A percentile compares a stretch with the other conserved stretches of the same genome.
phyloP scores from a whole-genome alignment of 2,329 filamentous ascomycete species.

The Didymella pomorum region DNA sequence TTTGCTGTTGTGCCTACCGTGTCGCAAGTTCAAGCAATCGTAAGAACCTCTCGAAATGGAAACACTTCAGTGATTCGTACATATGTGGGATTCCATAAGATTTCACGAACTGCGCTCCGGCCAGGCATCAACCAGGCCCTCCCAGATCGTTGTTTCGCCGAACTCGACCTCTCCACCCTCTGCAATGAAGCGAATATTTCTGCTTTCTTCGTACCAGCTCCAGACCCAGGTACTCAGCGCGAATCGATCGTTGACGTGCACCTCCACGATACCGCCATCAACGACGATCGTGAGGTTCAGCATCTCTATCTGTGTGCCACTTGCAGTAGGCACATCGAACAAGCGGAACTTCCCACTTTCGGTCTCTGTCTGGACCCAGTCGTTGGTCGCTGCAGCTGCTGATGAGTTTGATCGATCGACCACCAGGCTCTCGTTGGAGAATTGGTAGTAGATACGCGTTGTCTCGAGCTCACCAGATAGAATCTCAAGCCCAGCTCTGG shows the following conservation, averaged over 20 bases:
- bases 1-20: too few species aligned
- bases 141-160: conserved; percentile 36
- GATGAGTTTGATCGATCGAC: conserved; percentile 55
- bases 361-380: conserved; percentile 50
- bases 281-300: conserved; percentile 55
- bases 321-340: conserved; percentile 50
- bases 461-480: conserved; percentile 52
- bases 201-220: conserved; percentile 42
- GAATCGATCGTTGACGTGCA: conserved; percentile 55
- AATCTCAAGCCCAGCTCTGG: conserved; percentile 55
- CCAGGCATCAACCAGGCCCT: conserved; percentile 28
- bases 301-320: conserved; percentile 45
- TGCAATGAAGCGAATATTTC: conserved; percentile 29
- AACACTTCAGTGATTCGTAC: too few species aligned
- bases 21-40: too few species aligned
- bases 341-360: conserved; percentile 53
- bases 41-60: too few species aligned
- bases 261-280: conserved; percentile 47
- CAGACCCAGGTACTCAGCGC: conserved; percentile 55
- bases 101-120: conserved; percentile 1
- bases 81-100: background rate
- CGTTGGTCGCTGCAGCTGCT: conserved; percentile 51
- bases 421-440: conserved; percentile 55
- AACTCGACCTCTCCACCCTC: conserved; percentile 29
- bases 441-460: conserved; percentile 57